Evolutionary conservation across 2,329 filamentous ascomycete genomes (phyloP), one percentile per base, ranked within the genome.

Genomic region (Phoma herbarum): DNA sequence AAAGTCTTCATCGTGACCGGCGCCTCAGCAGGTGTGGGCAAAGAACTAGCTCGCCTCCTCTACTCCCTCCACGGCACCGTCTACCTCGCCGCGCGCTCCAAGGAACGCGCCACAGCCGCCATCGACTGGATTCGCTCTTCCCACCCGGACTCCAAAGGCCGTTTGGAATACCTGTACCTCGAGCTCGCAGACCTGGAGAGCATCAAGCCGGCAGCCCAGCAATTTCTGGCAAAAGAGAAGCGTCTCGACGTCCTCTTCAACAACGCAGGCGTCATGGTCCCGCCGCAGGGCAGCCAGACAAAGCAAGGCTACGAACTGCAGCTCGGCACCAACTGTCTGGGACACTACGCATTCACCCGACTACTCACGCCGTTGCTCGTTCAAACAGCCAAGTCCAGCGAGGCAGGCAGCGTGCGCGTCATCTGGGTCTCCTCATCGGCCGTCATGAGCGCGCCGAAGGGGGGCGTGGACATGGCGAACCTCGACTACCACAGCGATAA

Each of bases 1-100:
- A 64, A 80, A 75, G 81, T 85, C 31, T 81, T 79, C 73, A 79
- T 88, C 59, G 80, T 88, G 16, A 88, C 77, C 0, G 83, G 83
- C 22, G 80, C 78, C 23, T 77, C 79, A 51, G 67, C 78, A 0
- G 81, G 81, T 33, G 77, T 86, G 7, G 85, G 85, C 10, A 79
- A 81, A 39, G 82, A 86, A 62, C 77, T 87, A 20, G 77, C 76
- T 29, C 79, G 80, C 37, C 79, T 88, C 3, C 77, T 88, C 11
- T 88, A 87, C 70, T 70, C 75, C 12, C 80, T 78, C 33, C 83
- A 85, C 53, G 84, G 78, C 33, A 85, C 77, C 1, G 81, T 88
- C n/a, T 87, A 86, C 70, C 70, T 86, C 25, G 84, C 84, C 4
- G 80, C 80, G 2, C 83, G 85, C 28, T 80, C 73, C 3, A 66